Evolutionary conservation across 78 protist genomes (phyloP).

Genomic region (Pelomyxa schiedti): DNA sequence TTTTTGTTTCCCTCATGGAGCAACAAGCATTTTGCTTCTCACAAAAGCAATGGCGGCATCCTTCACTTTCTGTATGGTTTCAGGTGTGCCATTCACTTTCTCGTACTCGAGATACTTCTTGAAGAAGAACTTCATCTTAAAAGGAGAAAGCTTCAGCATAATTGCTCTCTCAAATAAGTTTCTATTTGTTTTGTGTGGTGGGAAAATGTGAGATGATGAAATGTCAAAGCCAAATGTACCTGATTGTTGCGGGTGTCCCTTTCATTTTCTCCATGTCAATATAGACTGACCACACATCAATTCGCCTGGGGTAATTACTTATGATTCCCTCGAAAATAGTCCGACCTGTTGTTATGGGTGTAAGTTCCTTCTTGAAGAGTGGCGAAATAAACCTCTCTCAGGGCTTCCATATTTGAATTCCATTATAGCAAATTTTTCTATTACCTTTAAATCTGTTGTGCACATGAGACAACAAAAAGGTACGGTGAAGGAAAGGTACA

Average conservation of each 20-base stretch:
- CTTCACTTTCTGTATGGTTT: neutral
- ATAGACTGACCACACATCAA: constrained; percentile 89
- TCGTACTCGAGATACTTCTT: constrained; percentile 66
- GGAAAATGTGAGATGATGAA: neutral
- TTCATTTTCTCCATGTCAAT: constrained; percentile 76
- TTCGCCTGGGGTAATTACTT: constrained; percentile 64
- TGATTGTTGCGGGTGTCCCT: neutral
- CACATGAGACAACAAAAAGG: no score
- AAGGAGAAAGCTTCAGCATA: constrained; percentile 48
- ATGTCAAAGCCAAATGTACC: neutral
- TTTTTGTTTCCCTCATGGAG: no score
- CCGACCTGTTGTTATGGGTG: constrained; percentile 8
- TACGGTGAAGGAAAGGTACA: neutral
- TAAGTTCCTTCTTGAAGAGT: constrained; percentile 58
- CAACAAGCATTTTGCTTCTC: no score
- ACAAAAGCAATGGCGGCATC: no score
- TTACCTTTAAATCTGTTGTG: constrained; percentile 26
- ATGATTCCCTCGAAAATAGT: constrained; percentile 60
- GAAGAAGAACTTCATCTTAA: constrained; percentile 80
- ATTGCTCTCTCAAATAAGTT: constrained; percentile 65
- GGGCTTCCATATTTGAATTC: constrained; percentile 81
- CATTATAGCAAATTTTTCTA: constrained; percentile 63
- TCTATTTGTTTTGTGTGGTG: constrained; percentile 9
- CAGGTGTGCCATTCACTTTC: constrained; percentile 38
- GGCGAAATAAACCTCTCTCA: constrained; percentile 89